Evolutionary conservation across 495 filamentous ascomycete species (phyloP), one percentile per base, ranked within the genome.

Genomic region (Acidomyces sp.): DNA sequence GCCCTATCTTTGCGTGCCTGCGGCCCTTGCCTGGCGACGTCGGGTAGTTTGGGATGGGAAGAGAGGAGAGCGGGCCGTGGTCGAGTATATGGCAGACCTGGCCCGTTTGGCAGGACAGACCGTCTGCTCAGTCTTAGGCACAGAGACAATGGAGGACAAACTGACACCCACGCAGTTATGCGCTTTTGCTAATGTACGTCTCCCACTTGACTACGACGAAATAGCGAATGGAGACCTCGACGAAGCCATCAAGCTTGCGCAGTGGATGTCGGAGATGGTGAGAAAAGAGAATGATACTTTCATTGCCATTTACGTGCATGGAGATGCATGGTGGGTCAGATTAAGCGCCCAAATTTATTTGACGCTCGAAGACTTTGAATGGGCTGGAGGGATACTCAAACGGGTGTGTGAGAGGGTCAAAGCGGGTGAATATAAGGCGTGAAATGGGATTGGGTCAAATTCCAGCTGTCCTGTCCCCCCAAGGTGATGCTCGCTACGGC

Each of bases 281-380:
- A 33, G 56, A 0, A 56, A 66, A 1, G 71, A 84, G 26, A 75
- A 75, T 51, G 63, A 78, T 26, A 85, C 85, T 0, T 87, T 81
- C 56, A 62, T 88, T 20, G 66, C 77, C 0, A 51, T 82, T 6
- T 74, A 70, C 36, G 59, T 60, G 6, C 78, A 85, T 55, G 63
- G 58, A 2, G 69, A 68, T 2, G 59, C 59, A 20, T 65, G 72
- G 52, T 94, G 80, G 82, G 67, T 67, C 3, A 62, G 88, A 21
- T 49, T 93, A 26, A 84, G 78, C 55, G 84, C 68, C 10, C 84
- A 93, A 68, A 65, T 84, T 0, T 96, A 83, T 59, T 55, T 93
- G 26, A 83, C 85, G 25, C 53, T 73, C 38, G 66, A 65, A 1
- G 85, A 94, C 62, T 92, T 92, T 51, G 74, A 78, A 55, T 82